Conservation (phyloP, 192 early-diverging fungal genomes). For the Backusella morwellensis region DNA sequence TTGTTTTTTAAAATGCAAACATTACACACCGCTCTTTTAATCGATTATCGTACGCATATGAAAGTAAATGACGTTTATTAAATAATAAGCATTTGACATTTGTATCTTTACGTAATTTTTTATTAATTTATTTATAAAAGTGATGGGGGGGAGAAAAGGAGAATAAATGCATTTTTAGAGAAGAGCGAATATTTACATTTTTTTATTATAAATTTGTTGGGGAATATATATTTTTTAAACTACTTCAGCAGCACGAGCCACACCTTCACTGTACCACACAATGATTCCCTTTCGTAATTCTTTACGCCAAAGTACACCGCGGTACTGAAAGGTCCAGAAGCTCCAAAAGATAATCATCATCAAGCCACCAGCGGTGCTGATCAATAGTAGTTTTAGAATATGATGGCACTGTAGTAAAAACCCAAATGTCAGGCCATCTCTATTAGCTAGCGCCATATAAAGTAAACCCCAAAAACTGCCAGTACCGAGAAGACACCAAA, state of each 20-base stretch:
- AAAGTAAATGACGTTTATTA: background rate
- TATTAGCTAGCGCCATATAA: slow-evolving; percentile 32
- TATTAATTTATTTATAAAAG: background rate
- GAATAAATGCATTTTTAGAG: background rate
- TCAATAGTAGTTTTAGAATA: slow-evolving; percentile 37
- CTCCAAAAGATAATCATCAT: slow-evolving; percentile 53
- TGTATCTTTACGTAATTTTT: background rate
- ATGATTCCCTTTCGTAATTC: slow-evolving; percentile 51
- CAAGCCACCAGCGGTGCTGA: slow-evolving; percentile 41
- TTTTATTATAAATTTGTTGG: background rate
- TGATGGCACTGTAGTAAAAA: slow-evolving; percentile 26
- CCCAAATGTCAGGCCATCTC: slow-evolving; percentile 26
- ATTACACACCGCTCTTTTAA: background rate
- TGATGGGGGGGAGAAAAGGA: background rate
- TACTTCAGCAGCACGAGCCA: slow-evolving; percentile 25
- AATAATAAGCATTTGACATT: background rate
- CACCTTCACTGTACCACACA: slow-evolving; percentile 44
- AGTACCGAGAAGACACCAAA: slow-evolving; percentile 49
- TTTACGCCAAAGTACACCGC: slow-evolving; percentile 51
- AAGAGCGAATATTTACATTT: background rate
- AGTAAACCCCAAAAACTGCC: slow-evolving; percentile 48
- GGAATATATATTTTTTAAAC: background rate
- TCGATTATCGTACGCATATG: background rate
- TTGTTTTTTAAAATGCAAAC: background rate
- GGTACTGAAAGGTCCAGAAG: slow-evolving; percentile 58